Percentiles rank a stretch among this genome's conserved stretches.
phyloP scores from a whole-genome alignment of 306 rosid species.

The Urtica urens region DNA sequence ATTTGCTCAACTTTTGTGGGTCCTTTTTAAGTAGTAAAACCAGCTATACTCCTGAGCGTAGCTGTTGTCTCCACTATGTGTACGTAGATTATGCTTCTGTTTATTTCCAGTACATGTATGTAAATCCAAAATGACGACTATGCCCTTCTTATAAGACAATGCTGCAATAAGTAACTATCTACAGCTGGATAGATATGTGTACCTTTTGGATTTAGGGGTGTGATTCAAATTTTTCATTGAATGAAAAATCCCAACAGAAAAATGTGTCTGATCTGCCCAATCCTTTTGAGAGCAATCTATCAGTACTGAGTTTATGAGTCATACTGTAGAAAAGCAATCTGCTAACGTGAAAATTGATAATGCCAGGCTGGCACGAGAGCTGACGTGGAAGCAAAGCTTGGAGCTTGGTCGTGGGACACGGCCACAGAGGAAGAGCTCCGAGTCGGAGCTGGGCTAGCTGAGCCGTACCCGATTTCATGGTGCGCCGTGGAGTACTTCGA shows the following conservation, averaged over 20 bases:
- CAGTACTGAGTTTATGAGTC: too few relatives aligned
- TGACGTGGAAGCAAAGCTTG: slow-evolving; percentile 48
- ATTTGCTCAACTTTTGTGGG: too few relatives aligned
- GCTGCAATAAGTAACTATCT: slow-evolving; percentile 4
- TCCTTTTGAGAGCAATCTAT: too few relatives aligned
- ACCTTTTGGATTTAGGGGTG: background rate
- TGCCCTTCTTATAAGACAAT: slow-evolving; percentile 12
- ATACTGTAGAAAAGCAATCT: too few relatives aligned
- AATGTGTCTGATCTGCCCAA: slow-evolving; percentile 1
- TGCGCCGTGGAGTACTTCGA: slow-evolving; percentile 96
- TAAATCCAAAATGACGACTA: background rate
- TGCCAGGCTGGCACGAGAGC: slow-evolving; percentile 52
- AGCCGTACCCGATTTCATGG: slow-evolving; percentile 71
- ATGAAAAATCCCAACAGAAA: slow-evolving; percentile 11
- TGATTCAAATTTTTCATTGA: slow-evolving; percentile 11
- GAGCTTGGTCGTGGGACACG: slow-evolving; percentile 96
- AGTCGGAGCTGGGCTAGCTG: slow-evolving; percentile 94
- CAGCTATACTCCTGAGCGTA: background rate
- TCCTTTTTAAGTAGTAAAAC: too few relatives aligned
- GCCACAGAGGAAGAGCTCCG: slow-evolving; percentile 80
- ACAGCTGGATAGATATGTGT: slow-evolving; percentile 23
- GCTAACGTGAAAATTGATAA: slow-evolving; percentile 15
- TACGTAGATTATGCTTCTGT: background rate
- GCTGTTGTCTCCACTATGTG: background rate
- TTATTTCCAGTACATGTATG: background rate